Evolutionary conservation across 192 early-diverging fungal species (phyloP), one percentile per base, ranked within the genome.

Genomic region (Coemansia sp.): DNA sequence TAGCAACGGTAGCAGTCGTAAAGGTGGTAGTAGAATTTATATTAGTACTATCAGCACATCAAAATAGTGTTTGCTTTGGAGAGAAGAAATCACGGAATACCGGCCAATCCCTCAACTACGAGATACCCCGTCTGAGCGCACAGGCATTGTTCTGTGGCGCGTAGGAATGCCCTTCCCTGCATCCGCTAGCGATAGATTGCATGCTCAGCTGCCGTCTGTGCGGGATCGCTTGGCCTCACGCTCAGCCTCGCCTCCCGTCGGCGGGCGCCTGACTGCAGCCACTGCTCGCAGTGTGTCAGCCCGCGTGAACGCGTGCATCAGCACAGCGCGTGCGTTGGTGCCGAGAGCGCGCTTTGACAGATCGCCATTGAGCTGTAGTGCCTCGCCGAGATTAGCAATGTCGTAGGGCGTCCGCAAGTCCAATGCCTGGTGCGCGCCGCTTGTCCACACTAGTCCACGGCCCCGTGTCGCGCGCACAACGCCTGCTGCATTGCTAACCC

Each of bases 381-480:
- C 70, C 27, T 68, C 70, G 63, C 78, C 78, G 49, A 81, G 53
- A n/a, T 60, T 62, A 5, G 59, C 56, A 24, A 81, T 55, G 49
- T 81, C 78, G 41, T 76, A 76, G 0, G 78, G 78, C 49, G 78
- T 25, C 41, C 78, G 58, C 48, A 81, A 44, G 14, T 69, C 78
- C 27, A 69, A 68, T 22, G 78, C 62, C 56, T 64, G 58, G 31
- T 52, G 57, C 28, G 67, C 74, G 2, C 57, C 78, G 49, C 78
- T 76, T 9, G 73, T 66, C 74, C 69, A 72, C 34, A 81, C 52
- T 34, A 76, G 10, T 21, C 67, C 56, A 19, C 50, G 47, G 25
- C 78, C 78, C 6, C 69, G 62, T 12, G 78, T 81, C 5, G 69
- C 69, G 10, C 78, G 69, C 64, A 81, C 74, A 14, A 81, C 27